Conservation (phyloP, 2,329 filamentous ascomycete genomes). For the Malbranchea cinnamomea region DNA sequence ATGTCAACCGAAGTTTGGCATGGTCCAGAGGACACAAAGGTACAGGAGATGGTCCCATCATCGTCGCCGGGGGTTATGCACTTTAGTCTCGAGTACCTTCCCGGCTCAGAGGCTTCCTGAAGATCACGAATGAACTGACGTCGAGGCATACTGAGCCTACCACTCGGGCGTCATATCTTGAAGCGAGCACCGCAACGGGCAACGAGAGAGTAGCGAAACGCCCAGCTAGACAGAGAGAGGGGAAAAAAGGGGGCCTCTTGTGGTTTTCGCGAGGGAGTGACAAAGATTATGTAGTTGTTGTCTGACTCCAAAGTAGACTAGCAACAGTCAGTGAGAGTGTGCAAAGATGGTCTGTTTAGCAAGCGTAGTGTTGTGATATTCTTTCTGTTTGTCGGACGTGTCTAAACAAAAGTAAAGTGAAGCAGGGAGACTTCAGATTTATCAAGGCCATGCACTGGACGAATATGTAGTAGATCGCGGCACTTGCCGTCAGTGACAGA, state of each 20-base stretch:
- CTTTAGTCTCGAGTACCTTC: constrained; percentile 34
- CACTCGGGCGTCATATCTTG: too few relatives aligned
- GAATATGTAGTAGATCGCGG: too few relatives aligned
- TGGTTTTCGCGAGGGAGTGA: too few relatives aligned
- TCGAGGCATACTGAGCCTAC: constrained; percentile 48
- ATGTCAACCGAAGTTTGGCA: constrained; percentile 19
- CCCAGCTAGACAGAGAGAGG: background rate
- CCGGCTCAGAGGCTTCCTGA: constrained; percentile 23
- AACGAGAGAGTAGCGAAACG: background rate
- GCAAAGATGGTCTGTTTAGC: too few relatives aligned
- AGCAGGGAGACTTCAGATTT: background rate
- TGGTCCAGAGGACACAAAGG: constrained; percentile 27
- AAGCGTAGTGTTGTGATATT: too few relatives aligned
- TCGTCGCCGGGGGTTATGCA: constrained; percentile 48
- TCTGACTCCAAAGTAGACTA: too few relatives aligned
- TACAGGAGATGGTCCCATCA: constrained; percentile 57
- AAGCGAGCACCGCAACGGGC: background rate
- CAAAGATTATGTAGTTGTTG: too few relatives aligned
- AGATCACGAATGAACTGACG: constrained; percentile 50
- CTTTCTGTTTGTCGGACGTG: too few relatives aligned
- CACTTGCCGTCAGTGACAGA: too few relatives aligned
- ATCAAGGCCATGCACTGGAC: too few relatives aligned
- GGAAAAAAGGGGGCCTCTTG: too few relatives aligned
- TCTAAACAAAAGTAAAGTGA: background rate
- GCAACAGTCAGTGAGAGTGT: too few relatives aligned